phyloP scores from a whole-genome alignment of 306 rosid genomes.

The Prunus padus region DNA sequence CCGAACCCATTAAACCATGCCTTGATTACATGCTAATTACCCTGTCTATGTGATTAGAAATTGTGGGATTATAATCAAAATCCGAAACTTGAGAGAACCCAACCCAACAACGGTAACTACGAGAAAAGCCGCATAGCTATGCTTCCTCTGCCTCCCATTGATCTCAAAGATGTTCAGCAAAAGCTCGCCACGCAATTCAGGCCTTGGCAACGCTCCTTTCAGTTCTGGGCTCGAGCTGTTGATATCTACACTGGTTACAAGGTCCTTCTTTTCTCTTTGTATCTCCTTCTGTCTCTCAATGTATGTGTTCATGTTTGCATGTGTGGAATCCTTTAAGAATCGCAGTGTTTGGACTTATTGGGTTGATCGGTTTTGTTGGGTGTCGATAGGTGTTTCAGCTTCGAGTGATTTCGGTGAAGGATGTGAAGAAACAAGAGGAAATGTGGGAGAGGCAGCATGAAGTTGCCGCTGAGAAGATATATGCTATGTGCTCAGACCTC shows the following conservation, averaged over 20 bases:
- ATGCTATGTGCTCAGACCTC: constrained; percentile 75
- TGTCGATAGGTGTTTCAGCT: constrained; percentile 65
- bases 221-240: constrained; percentile 85
- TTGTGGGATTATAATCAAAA: neutral
- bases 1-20: neutral
- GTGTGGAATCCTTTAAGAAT: neutral
- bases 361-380: constrained; percentile 19
- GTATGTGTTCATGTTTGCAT: neutral
- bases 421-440: constrained; percentile 69
- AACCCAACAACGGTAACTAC: neutral
- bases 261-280: constrained; percentile 38
- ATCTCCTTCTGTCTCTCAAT: neutral
- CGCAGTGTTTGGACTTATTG: constrained; percentile 3
- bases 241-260: constrained; percentile 90
- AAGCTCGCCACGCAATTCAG: constrained; percentile 56
- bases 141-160: constrained; percentile 67
- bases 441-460: constrained; percentile 98
- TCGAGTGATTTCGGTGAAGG: constrained; percentile 72
- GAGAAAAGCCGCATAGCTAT: constrained; percentile 24
- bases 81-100: neutral
- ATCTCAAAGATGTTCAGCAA: constrained; percentile 54
- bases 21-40: neutral
- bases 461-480: constrained; percentile 83
- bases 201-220: constrained; percentile 85
- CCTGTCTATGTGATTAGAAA: neutral